Percentiles rank a stretch among this genome's conserved stretches.
These are phyloP conservation scores for Hygrophorus russula DNA, from an alignment of 768 basidiomycete genomes.

Conservation along the genomic window DNA sequence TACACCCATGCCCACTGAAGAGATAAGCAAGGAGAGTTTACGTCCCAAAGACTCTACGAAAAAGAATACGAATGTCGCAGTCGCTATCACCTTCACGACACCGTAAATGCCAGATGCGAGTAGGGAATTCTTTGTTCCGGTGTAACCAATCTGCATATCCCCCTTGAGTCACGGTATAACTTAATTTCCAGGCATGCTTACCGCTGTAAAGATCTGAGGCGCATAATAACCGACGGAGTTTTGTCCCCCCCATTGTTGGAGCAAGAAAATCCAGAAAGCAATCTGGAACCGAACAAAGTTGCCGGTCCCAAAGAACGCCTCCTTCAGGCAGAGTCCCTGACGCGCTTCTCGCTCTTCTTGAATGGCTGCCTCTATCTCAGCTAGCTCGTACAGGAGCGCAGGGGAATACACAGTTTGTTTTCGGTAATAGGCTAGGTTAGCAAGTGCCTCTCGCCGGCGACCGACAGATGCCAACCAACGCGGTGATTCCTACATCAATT, in stretches of 20 bases:
- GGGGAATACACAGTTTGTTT: conserved; percentile 18
- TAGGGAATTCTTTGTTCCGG: conserved; percentile 44
- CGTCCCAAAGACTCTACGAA: conserved; percentile 61
- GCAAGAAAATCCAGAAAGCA: conserved; percentile 66
- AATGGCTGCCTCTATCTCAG: conserved; percentile 21
- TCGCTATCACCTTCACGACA: conserved; percentile 58
- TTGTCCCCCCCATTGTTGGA: conserved; percentile 81
- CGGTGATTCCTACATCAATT: conserved; percentile 19
- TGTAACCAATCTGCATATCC: conserved; percentile 48
- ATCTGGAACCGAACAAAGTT: conserved; percentile 80
- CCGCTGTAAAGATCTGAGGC: conserved; percentile 61
- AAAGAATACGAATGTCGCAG: conserved; percentile 54
- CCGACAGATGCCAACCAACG: conserved; percentile 27
- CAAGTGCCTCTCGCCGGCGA: conserved; percentile 18
- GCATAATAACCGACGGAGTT: conserved; percentile 74
- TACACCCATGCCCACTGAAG: conserved; percentile 68
- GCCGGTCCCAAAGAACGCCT: conserved; percentile 74
- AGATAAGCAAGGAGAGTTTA: conserved; percentile 58
- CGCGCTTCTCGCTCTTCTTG: conserved; percentile 33
- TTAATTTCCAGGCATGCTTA: conserved; percentile 17
- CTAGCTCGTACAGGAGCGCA: conserved; percentile 21
- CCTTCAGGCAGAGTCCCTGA: conserved; percentile 49
- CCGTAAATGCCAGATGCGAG: conserved; percentile 66
- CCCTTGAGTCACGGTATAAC: background rate
- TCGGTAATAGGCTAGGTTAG: conserved; percentile 22